A percentile compares a stretch with the other conserved stretches of the same genome.
These are phyloP conservation scores for Fusarium sp. DNA, from an alignment of 2,329 filamentous ascomycete species.

Conservation along the genomic window DNA sequence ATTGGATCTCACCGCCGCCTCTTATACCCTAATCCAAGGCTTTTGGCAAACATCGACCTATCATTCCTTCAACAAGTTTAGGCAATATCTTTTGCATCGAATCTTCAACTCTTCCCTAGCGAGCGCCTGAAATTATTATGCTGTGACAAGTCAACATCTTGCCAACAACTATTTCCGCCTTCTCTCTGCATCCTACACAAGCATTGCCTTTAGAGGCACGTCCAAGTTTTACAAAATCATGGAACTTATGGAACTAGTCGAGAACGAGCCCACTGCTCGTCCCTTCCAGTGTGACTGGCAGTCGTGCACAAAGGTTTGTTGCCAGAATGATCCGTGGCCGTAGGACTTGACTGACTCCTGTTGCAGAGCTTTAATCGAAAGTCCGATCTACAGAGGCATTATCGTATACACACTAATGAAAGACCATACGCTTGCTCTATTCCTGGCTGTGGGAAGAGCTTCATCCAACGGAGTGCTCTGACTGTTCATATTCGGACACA, in stretches of 20 bases:
- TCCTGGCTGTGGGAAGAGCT: conserved; percentile 72
- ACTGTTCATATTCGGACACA: conserved; percentile 77
- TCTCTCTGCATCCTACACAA: background rate
- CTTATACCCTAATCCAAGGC: conserved; percentile 22
- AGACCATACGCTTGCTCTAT: conserved; percentile 70
- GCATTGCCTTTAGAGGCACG: background rate
- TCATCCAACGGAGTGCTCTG: conserved; percentile 75
- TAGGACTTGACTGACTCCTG: conserved; percentile 14
- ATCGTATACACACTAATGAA: conserved; percentile 77
- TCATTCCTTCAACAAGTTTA: background rate
- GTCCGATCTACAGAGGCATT: conserved; percentile 75
- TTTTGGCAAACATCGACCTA: background rate
- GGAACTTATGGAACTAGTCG: conserved; percentile 73
- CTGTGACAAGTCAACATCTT: conserved; percentile 19
- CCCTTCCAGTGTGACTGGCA: conserved; percentile 73
- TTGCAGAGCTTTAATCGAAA: conserved; percentile 75
- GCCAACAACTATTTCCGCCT: background rate
- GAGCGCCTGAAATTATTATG: conserved; percentile 15
- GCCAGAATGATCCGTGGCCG: background rate
- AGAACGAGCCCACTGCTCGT: conserved; percentile 69
- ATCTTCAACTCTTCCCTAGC: conserved; percentile 1
- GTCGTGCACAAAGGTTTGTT: conserved; percentile 67
- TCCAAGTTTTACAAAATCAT: conserved; percentile 43
- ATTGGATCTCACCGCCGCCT: conserved; percentile 4
- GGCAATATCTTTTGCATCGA: background rate